phyloP scores from a whole-genome alignment of 495 filamentous ascomycete genomes.

The Pseudomonodictys pantanalensis region DNA sequence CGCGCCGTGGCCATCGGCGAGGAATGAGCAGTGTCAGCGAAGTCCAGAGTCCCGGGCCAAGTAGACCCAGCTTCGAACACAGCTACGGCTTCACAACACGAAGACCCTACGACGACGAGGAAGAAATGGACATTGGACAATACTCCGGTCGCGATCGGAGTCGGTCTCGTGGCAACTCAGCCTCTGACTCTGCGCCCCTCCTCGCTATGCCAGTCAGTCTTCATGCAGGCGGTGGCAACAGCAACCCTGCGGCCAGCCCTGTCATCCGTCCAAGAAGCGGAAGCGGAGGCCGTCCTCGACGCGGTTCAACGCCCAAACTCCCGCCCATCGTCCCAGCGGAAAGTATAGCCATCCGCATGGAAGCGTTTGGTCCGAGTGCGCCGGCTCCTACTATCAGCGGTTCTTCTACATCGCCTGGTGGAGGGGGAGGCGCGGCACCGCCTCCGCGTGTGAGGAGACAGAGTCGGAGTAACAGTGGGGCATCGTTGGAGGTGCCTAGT shows the following conservation, averaged over 20 bases:
- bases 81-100: conserved; percentile 4
- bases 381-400: too few species aligned
- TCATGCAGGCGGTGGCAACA: background rate
- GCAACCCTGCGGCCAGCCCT: too few species aligned
- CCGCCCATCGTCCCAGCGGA: background rate
- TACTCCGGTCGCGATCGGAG: background rate
- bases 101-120: conserved; percentile 1
- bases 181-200: background rate
- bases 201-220: background rate
- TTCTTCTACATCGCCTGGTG: too few species aligned
- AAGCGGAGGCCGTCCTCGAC: too few species aligned
- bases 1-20: background rate
- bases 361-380: too few species aligned
- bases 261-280: too few species aligned
- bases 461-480: background rate
- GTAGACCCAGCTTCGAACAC: conserved; percentile 8
- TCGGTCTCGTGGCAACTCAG: background rate
- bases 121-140: conserved; percentile 1
- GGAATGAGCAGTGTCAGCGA: conserved; percentile 13
- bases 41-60: background rate
- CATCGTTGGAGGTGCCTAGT: too few species aligned
- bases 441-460: background rate
- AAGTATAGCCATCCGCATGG: background rate
- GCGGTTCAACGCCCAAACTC: too few species aligned
- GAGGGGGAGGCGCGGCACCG: too few species aligned